Evolutionary conservation across 2,329 filamentous ascomycete genomes (phyloP), one percentile per base, ranked within the genome.

Genomic region (Thermothelomyces thermophilus): DNA sequence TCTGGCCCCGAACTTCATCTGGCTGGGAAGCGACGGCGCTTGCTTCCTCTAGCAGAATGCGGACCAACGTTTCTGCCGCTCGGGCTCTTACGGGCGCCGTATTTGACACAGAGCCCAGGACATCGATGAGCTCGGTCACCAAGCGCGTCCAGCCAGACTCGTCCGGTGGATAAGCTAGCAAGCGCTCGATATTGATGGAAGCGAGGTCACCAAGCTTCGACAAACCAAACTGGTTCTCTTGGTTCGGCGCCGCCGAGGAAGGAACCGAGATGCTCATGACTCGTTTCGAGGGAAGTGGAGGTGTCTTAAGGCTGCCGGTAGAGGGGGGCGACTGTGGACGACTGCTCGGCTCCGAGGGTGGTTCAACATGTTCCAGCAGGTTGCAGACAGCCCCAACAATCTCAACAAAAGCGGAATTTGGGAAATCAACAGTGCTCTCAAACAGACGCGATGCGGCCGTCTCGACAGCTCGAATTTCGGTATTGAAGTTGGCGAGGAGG

Each of bases 351-450:
- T 67, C 64, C 3, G 64, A 62, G 31, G 51, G 22, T 2, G 61
- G 50, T 17, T 68, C 64, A 8, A 46, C 46, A 17, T 55, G 58
- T 62, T 77, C 75, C 5, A 95, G 73, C 6, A 96, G 72, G 40
- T 77, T 74, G 61, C 89, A 90, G 3, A 95, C 75, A 0, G 90
- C 85, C 47, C 75, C 72, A 1, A 97, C 73, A 9, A 97, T 81
- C 55, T 87, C 80, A 5, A 85, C 71, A 60, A 97, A 97, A 0
- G 89, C 75, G 14, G 82, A 76, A 56, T 91, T 90, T 0, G 90
- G 88, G 60, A 95, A 97, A 59, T 96, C 90, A 14, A 86, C 76
- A 0, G 90, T 97, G 67, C 90, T 95, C 64, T 97, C 93, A 51
- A 97, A 83, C 16, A 98, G 74, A 55, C 93, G 82, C 1, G 83